Conservation (phyloP, 1,139 yeast genomes). For the Yamadazyma sp. region DNA sequence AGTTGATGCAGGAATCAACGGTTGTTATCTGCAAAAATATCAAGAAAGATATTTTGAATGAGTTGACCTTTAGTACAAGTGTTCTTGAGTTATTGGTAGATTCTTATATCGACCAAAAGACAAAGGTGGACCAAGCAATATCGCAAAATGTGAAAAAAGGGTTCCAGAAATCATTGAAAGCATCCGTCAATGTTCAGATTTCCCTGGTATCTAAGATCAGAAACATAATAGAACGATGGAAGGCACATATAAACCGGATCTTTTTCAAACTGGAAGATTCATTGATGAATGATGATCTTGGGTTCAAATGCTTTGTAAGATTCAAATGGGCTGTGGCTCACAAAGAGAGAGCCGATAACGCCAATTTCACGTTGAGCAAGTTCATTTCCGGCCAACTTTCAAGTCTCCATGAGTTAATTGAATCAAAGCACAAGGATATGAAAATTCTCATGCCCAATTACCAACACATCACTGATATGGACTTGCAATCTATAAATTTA, state of each 20-base stretch:
- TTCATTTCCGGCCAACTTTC: conserved; percentile 19
- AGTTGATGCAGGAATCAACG: conserved; percentile 6
- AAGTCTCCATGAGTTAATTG: conserved; percentile 24
- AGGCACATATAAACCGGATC: conserved; percentile 11
- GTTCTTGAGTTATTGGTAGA: conserved; percentile 63
- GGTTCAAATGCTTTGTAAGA: conserved; percentile 16
- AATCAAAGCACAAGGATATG: conserved; percentile 10
- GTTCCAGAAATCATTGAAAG: conserved; percentile 22
- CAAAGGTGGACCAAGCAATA: conserved; percentile 21
- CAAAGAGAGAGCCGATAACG: conserved; percentile 30
- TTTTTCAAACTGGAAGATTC: conserved; percentile 2
- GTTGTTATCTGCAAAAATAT: background rate
- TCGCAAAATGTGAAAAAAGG: conserved; percentile 20
- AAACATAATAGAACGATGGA: conserved; percentile 44
- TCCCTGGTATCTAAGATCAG: conserved; percentile 37
- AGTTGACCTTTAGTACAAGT: conserved; percentile 20
- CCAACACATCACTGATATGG: conserved; percentile 59
- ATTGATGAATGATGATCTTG: background rate
- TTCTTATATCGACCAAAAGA: conserved; percentile 33
- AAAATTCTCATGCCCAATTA: conserved; percentile 43
- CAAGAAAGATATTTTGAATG: conserved; percentile 1
- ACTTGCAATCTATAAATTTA: conserved; percentile 48
- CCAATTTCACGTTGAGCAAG: conserved; percentile 31
- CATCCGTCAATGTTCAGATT: conserved; percentile 28
- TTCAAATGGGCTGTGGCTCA: conserved; percentile 38